These are phyloP conservation scores for Cercospora sp. DNA, from an alignment of 2,329 filamentous ascomycete species.

Conservation along the genomic window DNA sequence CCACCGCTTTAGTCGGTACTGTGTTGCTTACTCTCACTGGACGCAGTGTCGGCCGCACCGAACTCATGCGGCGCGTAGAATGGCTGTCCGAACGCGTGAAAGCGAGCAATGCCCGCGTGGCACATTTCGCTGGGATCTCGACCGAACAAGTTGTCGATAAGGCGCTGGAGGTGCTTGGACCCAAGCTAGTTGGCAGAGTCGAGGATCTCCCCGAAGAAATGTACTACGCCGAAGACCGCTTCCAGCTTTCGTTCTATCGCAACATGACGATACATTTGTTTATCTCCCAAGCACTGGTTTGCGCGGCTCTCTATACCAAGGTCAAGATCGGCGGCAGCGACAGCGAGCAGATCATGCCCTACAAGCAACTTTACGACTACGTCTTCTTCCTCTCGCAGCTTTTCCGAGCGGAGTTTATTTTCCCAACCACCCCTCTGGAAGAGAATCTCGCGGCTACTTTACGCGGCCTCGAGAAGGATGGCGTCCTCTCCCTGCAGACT, in stretches of 20 bases:
- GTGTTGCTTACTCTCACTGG: constrained; percentile 88
- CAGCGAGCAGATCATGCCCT: constrained; percentile 65
- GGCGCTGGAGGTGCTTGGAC: constrained; percentile 86
- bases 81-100: constrained; percentile 83
- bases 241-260: constrained; percentile 96
- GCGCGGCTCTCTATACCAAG: constrained; percentile 82
- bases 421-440: constrained; percentile 79
- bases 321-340: constrained; percentile 88
- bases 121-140: constrained; percentile 82
- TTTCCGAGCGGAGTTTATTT: constrained; percentile 96
- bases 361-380: constrained; percentile 71
- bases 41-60: constrained; percentile 82
- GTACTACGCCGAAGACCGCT: constrained; percentile 88
- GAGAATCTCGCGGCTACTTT: constrained; percentile 81
- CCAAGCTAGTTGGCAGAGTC: constrained; percentile 79
- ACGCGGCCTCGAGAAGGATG: constrained; percentile 71
- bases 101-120: constrained; percentile 85
- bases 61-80: constrained; percentile 81
- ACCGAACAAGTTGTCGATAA: constrained; percentile 82
- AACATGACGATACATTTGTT: constrained; percentile 99
- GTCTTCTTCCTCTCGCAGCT: constrained; percentile 88
- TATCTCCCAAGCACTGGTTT: constrained; percentile 88
- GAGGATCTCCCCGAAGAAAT: constrained; percentile 83
- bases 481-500: constrained; percentile 69
- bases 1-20: constrained; percentile 91